Evolutionary conservation across 345 rosid genomes (phyloP), one percentile per base, ranked within the genome.

Genomic region (Brassica carinata): DNA sequence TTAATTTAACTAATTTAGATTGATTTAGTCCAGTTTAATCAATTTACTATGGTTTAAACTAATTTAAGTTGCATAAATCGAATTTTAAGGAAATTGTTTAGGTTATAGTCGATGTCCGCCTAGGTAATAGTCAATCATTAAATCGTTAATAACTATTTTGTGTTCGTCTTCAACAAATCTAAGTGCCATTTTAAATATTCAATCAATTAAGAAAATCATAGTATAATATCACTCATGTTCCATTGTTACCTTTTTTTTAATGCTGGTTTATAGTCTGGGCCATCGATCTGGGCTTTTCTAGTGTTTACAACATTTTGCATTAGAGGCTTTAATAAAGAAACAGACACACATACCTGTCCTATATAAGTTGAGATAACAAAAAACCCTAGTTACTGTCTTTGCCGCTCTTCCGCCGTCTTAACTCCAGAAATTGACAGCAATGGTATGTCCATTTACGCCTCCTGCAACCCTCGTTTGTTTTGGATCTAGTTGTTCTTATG

Each of bases 381-480:
- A 5, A 79, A 79, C 77, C 82, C 82, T 79, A 79, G 59, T 57
- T 7, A 1, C 71, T 34, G 31, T 67, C 77, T 10, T 10, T 61
- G 33, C 31, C 77, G 69, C 73, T 73, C 67, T 38, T 53, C 48
- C 69, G 77, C 77, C 72, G 77, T 78, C 77, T 36, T 17, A 3
- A 43, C 81, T 38, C 61, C 67, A 73, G 69, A 73, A 73, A 59
- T 30, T n/a, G 18, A 48, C 57, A 48, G 5, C 61, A 3, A 79
- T 79, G 82, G 82, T 79, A 79, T 8, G 77, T 36, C 76, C 11
- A 40, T 69, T 29, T 5, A 61, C 69, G 17, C 57, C 65, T 19
- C 64, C 27, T 23, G 45, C 30, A 13, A 0, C 57, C 15, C 30
- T 78, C 65, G 7, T 53, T 53, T 53, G 0, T 51, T 51, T 4